These are phyloP conservation scores for Exserohilum rostratum DNA, from an alignment of 2,329 filamentous ascomycete genomes.

Conservation along the genomic window DNA sequence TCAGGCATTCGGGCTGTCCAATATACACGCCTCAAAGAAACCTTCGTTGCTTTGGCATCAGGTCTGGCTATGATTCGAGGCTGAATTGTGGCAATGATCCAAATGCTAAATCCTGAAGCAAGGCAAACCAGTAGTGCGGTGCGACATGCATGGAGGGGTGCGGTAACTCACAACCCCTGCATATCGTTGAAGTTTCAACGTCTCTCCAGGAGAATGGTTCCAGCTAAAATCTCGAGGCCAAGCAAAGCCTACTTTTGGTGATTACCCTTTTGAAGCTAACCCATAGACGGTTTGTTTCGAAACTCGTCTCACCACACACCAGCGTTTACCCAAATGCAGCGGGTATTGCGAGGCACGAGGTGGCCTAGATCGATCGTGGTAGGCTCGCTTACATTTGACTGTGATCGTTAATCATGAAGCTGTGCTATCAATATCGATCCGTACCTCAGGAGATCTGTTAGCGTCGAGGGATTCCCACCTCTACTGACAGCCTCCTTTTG, in stretches of 20 bases:
- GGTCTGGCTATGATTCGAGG: neutral
- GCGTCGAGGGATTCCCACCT: neutral
- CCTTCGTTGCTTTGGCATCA: neutral
- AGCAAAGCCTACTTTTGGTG: neutral
- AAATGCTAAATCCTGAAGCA: neutral
- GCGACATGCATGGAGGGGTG: neutral
- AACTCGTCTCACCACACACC: neutral
- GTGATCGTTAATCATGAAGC: neutral
- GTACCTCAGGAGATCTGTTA: neutral
- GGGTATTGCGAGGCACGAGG: neutral
- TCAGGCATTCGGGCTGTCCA: neutral
- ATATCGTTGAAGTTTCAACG: neutral
- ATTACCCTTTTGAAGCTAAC: neutral
- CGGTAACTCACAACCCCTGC: neutral
- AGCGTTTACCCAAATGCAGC: neutral
- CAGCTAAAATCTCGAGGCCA: neutral
- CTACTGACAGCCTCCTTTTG: neutral
- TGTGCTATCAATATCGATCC: neutral
- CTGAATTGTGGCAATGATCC: neutral
- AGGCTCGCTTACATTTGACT: neutral
- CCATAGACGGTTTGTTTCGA: neutral
- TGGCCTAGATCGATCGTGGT: neutral
- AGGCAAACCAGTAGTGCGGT: neutral
- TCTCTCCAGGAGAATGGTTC: neutral
- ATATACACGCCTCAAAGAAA: neutral